phyloP scores from a whole-genome alignment of 768 basidiomycete genomes.

The Xanthoconium stramineum region DNA sequence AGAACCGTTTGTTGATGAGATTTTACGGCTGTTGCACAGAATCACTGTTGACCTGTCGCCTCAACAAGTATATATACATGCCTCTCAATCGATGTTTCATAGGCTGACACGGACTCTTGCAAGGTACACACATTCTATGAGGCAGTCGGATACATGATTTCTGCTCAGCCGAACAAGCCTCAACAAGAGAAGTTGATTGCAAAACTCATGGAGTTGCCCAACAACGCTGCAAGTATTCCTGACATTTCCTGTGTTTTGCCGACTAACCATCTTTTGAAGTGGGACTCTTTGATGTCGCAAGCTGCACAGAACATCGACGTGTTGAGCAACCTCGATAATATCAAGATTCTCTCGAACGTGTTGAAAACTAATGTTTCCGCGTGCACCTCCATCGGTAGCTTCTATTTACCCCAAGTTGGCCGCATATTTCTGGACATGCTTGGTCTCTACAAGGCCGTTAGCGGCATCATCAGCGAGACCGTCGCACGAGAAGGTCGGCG shows the following conservation, averaged over 20 bases:
- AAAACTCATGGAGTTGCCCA: conserved; percentile 96
- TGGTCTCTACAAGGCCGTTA: conserved; percentile 95
- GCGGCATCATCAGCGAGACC: conserved; percentile 92
- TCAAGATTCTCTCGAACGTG: conserved; percentile 95
- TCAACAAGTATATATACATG: conserved; percentile 52
- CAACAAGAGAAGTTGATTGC: conserved; percentile 93
- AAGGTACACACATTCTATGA: conserved; percentile 97
- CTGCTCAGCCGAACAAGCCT: conserved; percentile 96
- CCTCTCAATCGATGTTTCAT: background rate
- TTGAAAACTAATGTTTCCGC: conserved; percentile 98
- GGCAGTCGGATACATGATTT: conserved; percentile 99
- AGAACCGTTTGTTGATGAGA: conserved; percentile 98
- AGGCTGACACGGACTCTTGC: conserved; percentile 6
- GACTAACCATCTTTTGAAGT: conserved; percentile 46
- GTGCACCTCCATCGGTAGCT: conserved; percentile 93
- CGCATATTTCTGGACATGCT: conserved; percentile 98
- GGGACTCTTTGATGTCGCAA: conserved; percentile 97
- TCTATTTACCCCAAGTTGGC: conserved; percentile 96
- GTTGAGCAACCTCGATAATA: conserved; percentile 84
- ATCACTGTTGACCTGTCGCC: conserved; percentile 95
- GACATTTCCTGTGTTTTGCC: background rate
- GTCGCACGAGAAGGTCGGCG: conserved; percentile 76
- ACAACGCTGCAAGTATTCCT: conserved; percentile 75
- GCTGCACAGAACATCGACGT: conserved; percentile 92
- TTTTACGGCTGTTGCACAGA: conserved; percentile 83